Evolutionary conservation across 148 eudicot species (phyloP), one percentile per base, ranked within the genome.

Genomic region (Agrostemma githago): DNA sequence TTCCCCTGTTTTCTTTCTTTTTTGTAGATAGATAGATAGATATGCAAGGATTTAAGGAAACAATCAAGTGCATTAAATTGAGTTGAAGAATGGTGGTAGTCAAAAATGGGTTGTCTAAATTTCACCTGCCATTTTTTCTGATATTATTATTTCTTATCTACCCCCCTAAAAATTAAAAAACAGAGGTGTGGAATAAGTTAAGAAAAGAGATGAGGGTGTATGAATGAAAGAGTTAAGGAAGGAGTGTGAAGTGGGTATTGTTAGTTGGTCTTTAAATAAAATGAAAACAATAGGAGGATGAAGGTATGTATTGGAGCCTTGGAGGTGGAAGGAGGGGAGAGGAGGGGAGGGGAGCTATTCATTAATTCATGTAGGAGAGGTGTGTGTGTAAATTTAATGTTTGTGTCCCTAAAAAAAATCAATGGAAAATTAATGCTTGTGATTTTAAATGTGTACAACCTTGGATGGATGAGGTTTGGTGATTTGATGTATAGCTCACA

Each of bases 231-330:
- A 68, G 65, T 51, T 48, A 51, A 14, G 56, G 74, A 70, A 63
- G 82, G 72, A 74, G 67, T 63, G 82, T 63, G 78, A 75, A 75
- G 82, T 75, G 65, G 75, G 79, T 74, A 75, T 54, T 71, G 79
- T 71, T 80, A 46, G 82, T 71, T 80, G 76, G 76, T 57, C 7
- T 75, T 17, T 80, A 71, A 72, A 72, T 78, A 70, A 62, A 43
- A 17, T 5, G 71, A 57, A 66, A 58, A 62, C 12, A 20, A 26
- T 2, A 62, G 41, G 41, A 62, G 10, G 39, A 26, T 2, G 21
- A 62, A 20, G 34, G 12, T 4, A 34, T 8, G n/a, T n/a, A n/a
- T n/a, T n/a, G n/a, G n/a, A n/a, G n/a, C n/a, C n/a, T n/a, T 34
- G 9, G 16, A 62, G 37, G 66, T 62, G 37, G 39, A 26, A 12